Conservation (phyloP, 2,329 filamentous ascomycete genomes). For the Elsinoe perseae region DNA sequence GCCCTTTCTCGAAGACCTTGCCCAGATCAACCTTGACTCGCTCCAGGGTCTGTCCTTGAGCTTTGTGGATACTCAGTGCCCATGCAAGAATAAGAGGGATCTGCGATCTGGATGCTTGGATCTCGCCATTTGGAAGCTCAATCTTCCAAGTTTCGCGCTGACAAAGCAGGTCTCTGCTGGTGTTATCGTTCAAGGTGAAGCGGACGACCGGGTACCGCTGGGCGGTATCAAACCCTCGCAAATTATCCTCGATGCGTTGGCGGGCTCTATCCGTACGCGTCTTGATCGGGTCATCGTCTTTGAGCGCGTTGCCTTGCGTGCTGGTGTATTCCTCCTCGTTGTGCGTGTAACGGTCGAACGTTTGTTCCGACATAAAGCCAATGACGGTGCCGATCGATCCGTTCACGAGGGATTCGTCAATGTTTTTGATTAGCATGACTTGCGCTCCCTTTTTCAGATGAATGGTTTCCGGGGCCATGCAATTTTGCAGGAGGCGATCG, state of each 20-base stretch:
- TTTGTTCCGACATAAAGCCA: slow-evolving; percentile 65
- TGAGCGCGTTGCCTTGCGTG: slow-evolving; percentile 39
- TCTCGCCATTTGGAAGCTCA: slow-evolving; percentile 87
- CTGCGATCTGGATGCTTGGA: slow-evolving; percentile 73
- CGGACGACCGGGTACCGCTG: slow-evolving; percentile 73
- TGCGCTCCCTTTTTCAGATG: slow-evolving; percentile 86
- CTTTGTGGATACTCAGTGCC: slow-evolving; percentile 97
- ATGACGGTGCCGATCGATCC: slow-evolving; percentile 83
- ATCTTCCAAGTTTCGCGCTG: slow-evolving; percentile 91
- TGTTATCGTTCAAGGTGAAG: slow-evolving; percentile 73
- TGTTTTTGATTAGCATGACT: slow-evolving; percentile 99
- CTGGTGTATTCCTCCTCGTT: slow-evolving; percentile 50
- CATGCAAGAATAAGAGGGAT: slow-evolving; percentile 86
- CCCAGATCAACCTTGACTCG: slow-evolving; percentile 90
- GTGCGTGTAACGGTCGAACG: slow-evolving; percentile 51
- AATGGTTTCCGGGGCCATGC: slow-evolving; percentile 81
- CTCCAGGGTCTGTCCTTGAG: slow-evolving; percentile 88
- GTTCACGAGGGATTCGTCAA: slow-evolving; percentile 89
- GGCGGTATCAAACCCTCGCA: slow-evolving; percentile 39
- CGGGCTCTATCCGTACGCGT: slow-evolving; percentile 14
- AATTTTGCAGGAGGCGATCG: slow-evolving; percentile 73
- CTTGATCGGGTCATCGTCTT: slow-evolving; percentile 32
- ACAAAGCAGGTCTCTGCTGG: slow-evolving; percentile 67
- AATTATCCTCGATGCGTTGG: slow-evolving; percentile 48
- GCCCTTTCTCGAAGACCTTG: slow-evolving; percentile 90